Base-by-base conservation (phyloP, 2,329 filamentous ascomycete genomes). In the Fusarium sp. region DNA sequence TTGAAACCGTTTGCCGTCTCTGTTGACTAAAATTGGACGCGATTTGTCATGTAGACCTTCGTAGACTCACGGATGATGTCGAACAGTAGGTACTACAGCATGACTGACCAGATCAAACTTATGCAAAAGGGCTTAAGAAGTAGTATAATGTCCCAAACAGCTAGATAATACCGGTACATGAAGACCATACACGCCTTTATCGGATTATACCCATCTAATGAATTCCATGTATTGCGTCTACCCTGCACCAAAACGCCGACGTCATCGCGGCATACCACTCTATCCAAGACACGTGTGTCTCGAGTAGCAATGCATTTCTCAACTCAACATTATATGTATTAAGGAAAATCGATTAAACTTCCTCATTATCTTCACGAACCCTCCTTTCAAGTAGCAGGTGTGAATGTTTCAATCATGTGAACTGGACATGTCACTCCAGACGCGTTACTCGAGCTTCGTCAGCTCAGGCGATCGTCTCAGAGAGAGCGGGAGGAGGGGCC, bases 341-440 rank as follows among this genome's bases (percentile, higher is more conserved):
- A n/a, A n/a, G n/a, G n/a, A 23, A 40, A 49, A 7, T n/a, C 35
- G n/a, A 17, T 48, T 8, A 23, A n/a, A 39, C 10, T 15, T 13
- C n/a, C 3, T 13, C 10, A 56, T 20, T 39, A 1, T 4, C 4
- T 33, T 13, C 10, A 7, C 20, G 17, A 20, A 37, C 23, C 47
- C 27, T 50, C 39, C 27, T 45, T 22, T 22, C 4, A 37, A 14
- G 17, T 32, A 30, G 20, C 22, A 27, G n/a, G 32, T 35, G 39
- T 62, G 47, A 23, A 51, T 45, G 35, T 17, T 51, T 56, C 47
- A 23, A 66, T 67, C 63, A 52, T 56, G 60, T 22, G 61, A 47
- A 48, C 43, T 44, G 35, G 53, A 65, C 39, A 72, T 72, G 70
- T 72, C 65, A 72, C 67, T 63, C 57, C 41, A 56, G 33, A 22